Evolutionary conservation across 106 monocot species (phyloP).

Genomic region (Acorus calamus): DNA sequence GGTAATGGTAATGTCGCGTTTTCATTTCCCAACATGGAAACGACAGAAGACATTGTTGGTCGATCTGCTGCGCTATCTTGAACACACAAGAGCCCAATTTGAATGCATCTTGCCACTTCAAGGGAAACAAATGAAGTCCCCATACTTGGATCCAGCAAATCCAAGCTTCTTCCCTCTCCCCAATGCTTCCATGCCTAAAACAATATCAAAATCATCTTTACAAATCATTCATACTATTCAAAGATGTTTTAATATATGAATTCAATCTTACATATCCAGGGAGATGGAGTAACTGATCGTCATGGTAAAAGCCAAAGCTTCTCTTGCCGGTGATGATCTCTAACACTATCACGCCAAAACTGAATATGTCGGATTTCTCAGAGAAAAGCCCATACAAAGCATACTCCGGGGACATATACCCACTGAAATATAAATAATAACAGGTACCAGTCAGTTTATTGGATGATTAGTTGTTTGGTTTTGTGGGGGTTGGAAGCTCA

Average conservation of each 20-base stretch:
- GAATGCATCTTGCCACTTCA: conserved; percentile 10
- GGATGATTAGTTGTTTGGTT: too few relatives aligned
- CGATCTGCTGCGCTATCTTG: conserved; percentile 7
- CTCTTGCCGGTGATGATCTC: neutral
- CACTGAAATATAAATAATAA: neutral
- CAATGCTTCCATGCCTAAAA: conserved; percentile 13
- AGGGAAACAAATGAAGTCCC: neutral
- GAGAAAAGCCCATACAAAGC: neutral
- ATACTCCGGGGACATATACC: conserved; percentile 2
- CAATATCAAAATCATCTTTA: too few relatives aligned
- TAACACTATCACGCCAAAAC: conserved; percentile 1
- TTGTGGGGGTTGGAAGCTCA: neutral
- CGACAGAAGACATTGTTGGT: conserved; percentile 11
- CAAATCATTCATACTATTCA: too few relatives aligned
- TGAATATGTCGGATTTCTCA: conserved; percentile 1
- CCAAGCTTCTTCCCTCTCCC: conserved; percentile 4
- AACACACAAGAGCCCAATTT: conserved; percentile 11
- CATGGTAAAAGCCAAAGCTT: neutral
- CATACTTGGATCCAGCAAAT: conserved; percentile 6
- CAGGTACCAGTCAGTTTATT: too few relatives aligned
- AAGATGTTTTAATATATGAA: too few relatives aligned
- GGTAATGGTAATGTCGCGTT: neutral
- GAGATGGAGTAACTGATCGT: neutral
- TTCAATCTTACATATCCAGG: neutral
- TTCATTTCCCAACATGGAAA: conserved; percentile 7